Evolutionary conservation across 305 asterid genomes (phyloP).

Genomic region (Fraxinus angustifolia): DNA sequence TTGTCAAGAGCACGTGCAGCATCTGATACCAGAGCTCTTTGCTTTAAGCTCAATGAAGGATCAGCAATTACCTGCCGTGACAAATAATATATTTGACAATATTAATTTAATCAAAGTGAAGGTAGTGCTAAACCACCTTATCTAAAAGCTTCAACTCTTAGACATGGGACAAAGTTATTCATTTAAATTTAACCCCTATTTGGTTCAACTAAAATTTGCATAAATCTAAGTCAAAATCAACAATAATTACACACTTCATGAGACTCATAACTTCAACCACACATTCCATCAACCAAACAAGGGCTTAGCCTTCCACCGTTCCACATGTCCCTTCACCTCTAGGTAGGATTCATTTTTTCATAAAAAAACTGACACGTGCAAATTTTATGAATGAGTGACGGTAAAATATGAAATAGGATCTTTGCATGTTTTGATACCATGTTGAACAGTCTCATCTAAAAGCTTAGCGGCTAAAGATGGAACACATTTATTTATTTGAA

Average conservation of each 20-base stretch:
- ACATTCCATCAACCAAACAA: not conserved
- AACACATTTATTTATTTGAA: not conserved
- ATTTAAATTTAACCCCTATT: not conserved
- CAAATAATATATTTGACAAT: slow-evolving; percentile 20
- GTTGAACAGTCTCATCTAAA: not conserved
- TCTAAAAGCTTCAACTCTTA: not conserved
- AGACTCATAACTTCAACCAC: not conserved
- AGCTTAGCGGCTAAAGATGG: not conserved
- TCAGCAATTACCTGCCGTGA: slow-evolving; percentile 75
- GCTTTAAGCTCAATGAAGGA: slow-evolving; percentile 89
- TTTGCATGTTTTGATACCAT: not conserved
- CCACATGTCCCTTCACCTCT: not conserved
- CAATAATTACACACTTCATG: not conserved
- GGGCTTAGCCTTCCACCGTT: not conserved
- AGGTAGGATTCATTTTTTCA: not conserved
- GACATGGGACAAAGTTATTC: not conserved
- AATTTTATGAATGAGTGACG: not conserved
- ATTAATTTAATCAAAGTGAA: slow-evolving; percentile 7
- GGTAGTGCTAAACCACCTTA: not conserved
- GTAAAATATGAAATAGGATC: not conserved
- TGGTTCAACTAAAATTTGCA: not conserved
- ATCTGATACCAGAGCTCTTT: slow-evolving; percentile 83
- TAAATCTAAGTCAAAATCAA: not conserved
- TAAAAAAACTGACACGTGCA: not conserved
- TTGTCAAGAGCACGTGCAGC: slow-evolving; percentile 97